Evolutionary conservation across 108 stramenopile species (phyloP).

Genomic region (Discostella stelligeroides): DNA sequence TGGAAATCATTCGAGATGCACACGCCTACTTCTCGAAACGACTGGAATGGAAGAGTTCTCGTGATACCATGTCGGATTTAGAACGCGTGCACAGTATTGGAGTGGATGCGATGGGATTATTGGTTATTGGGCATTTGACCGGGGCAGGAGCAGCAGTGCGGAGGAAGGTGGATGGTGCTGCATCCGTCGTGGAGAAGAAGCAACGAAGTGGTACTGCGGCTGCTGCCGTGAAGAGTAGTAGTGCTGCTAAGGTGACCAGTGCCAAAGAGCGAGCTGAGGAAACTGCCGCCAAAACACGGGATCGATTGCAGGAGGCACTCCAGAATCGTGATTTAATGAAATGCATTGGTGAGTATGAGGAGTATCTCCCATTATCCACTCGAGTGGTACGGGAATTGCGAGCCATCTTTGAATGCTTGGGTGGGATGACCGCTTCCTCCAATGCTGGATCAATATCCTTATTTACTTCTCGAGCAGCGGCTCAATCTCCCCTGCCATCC

Average conservation of each 20-base stretch:
- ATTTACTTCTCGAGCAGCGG: constrained; percentile 7
- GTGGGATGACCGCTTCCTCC: constrained; percentile 59
- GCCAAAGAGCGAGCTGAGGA: constrained; percentile 57
- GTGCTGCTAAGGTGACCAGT: constrained; percentile 28
- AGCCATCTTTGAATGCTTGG: constrained; percentile 83
- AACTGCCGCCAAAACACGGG: constrained; percentile 71
- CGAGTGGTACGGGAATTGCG: constrained; percentile 79
- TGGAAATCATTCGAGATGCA: constrained; percentile 88
- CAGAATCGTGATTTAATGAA: constrained; percentile 87
- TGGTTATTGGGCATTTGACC: constrained; percentile 68
- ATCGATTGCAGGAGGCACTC: constrained; percentile 71
- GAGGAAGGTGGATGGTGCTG: constrained; percentile 58
- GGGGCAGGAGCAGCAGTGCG: constrained; percentile 73
- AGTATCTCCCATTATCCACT: constrained; percentile 80
- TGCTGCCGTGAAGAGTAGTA: no score
- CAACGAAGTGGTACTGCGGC: neutral
- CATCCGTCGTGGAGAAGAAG: constrained; percentile 27
- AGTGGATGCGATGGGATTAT: constrained; percentile 74
- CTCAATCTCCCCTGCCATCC: constrained; percentile 17
- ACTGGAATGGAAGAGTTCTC: constrained; percentile 63
- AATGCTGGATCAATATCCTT: constrained; percentile 32
- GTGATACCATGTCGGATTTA: constrained; percentile 55
- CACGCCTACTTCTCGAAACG: constrained; percentile 75
- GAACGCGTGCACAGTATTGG: constrained; percentile 79
- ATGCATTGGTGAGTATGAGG: constrained; percentile 86